Evolutionary conservation across 2,329 filamentous ascomycete species (phyloP).

Genomic region (Diaporthe citrichinensis): DNA sequence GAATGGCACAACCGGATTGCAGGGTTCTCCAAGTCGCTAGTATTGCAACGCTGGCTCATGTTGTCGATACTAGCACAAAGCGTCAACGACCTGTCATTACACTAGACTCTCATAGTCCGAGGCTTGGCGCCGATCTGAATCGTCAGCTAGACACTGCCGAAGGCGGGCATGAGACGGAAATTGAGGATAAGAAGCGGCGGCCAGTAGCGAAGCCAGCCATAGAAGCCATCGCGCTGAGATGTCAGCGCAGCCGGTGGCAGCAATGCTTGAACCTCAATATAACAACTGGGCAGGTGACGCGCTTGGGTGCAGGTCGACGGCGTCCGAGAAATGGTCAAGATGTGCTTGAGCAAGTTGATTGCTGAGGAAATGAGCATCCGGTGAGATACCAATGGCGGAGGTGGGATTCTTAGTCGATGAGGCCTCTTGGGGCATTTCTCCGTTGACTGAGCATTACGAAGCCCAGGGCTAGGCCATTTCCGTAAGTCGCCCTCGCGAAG

Average conservation of each 20-base stretch:
- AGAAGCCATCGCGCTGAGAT: not conserved
- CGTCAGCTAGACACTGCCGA: constrained; percentile 18
- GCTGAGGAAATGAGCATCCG: constrained; percentile 26
- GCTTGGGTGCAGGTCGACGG: not conserved
- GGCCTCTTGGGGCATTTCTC: constrained; percentile 24
- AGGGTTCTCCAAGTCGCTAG: constrained; percentile 28
- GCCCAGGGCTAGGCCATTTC: constrained; percentile 26
- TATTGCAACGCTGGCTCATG: constrained; percentile 32
- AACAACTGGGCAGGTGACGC: not conserved
- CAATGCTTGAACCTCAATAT: not conserved
- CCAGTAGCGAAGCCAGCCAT: constrained; percentile 2
- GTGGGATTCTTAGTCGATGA: constrained; percentile 20
- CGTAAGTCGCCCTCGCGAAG: constrained; percentile 21
- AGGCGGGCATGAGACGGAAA: constrained; percentile 17
- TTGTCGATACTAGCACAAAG: constrained; percentile 27
- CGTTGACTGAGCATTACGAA: constrained; percentile 28
- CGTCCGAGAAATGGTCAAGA: not conserved
- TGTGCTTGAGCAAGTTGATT: constrained; percentile 31
- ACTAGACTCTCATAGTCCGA: constrained; percentile 19
- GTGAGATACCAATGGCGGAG: constrained; percentile 17
- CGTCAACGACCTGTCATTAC: constrained; percentile 28
- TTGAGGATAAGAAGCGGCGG: not conserved
- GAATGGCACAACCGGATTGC: constrained; percentile 15
- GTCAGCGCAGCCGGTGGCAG: not conserved
- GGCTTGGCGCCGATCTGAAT: constrained; percentile 30